Percentiles rank a stretch among this genome's conserved stretches.
Evolutionary conservation across 345 rosid species (phyloP).

Genomic region (Gossypium bickii): DNA sequence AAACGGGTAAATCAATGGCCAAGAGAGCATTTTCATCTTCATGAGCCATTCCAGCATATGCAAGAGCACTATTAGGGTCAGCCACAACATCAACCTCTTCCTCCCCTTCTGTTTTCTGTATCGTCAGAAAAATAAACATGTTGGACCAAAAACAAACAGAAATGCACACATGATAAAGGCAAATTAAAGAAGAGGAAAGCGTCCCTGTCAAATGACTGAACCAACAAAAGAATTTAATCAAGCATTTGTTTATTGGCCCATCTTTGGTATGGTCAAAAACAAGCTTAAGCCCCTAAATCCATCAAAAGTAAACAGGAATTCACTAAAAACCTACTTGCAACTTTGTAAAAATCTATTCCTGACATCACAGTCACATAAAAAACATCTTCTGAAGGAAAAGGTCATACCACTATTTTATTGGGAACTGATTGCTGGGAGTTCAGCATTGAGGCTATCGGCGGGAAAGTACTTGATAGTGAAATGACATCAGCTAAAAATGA

Average conservation of each 20-base stretch:
- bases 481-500: slow-evolving; percentile 67
- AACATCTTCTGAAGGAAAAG: background rate
- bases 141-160: background rate
- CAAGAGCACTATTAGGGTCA: slow-evolving; percentile 25
- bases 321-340: background rate
- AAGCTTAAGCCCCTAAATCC: background rate
- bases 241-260: background rate
- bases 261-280: background rate
- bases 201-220: background rate
- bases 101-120: slow-evolving; percentile 38
- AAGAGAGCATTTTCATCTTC: slow-evolving; percentile 41
- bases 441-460: slow-evolving; percentile 56
- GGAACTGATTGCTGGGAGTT: slow-evolving; percentile 33
- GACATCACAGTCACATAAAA: no score
- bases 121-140: slow-evolving; percentile 23
- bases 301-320: background rate
- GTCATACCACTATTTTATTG: slow-evolving; percentile 37
- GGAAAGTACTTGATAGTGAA: slow-evolving; percentile 75
- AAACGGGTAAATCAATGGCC: slow-evolving; percentile 38
- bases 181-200: background rate
- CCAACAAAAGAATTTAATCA: background rate
- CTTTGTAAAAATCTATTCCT: background rate
- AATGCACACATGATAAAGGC: background rate
- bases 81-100: slow-evolving; percentile 38
- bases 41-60: slow-evolving; percentile 28